Evolutionary conservation across 441 rosid genomes (phyloP), one percentile per base, ranked within the genome.

Genomic region (Brassica hybrid): DNA sequence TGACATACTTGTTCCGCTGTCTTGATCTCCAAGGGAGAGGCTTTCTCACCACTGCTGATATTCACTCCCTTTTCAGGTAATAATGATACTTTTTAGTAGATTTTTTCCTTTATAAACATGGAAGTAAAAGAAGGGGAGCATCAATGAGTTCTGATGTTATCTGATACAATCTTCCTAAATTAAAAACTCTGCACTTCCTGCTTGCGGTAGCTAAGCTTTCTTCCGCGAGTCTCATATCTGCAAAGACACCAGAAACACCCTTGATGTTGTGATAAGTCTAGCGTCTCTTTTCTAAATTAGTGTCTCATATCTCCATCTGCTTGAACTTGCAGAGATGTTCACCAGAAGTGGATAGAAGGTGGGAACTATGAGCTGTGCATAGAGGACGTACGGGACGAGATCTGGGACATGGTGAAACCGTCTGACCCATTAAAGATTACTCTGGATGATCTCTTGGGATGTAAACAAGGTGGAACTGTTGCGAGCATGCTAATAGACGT

Each of bases 351-450:
- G 99, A 94, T 94, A 1, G 99, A 96, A 84, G 99, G 99, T n/a
- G 98, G 98, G 56, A 96, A 96, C 88, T 96, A 94, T 19, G 99
- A 96, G 79, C 73, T 96, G 52, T 94, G 99, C 70, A 96, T 96
- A 0, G 99, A 94, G 57, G 99, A 94, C 72, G 99, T 96, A 8
- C 85, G 99, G 83, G 98, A 94, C 65, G 99, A 96, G 82, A 94
- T 94, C 73, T 94, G 99, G 99, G 98, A 96, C 76, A 96, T 96
- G 99, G 99, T 96, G 72, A 96, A 96, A 84, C 99, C 98, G 27
- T 82, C 83, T 56, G 97, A 96, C 80, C 92, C 91, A 0, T 80
- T 96, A 59, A 87, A 56, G 84, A 90, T 96, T 61, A 86, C 93
- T 2, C 78, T 92, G 67, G 67, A 86, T 0, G 98, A 96, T 82